Base-by-base conservation (phyloP, 306 rosid genomes). In the Abrus pulchellus region DNA sequence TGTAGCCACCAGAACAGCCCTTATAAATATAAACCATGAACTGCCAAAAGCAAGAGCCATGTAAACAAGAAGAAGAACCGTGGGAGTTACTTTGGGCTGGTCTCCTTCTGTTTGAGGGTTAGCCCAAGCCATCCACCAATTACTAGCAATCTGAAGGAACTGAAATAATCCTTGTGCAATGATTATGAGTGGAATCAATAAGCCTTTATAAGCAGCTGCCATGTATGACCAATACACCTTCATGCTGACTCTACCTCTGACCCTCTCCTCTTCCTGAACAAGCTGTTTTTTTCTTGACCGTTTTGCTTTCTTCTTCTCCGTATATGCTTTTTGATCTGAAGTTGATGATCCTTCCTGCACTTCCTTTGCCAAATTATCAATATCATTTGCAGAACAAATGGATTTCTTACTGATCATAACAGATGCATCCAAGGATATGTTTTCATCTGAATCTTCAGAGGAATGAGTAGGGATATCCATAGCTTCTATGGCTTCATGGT, bases 51-150 rank as follows among this genome's bases (percentile, higher is more conserved):
- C 99, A 69, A 96, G 93, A 68, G 93, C 94, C 97, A 96, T 96
- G 81, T 96, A 96, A 82, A 92, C 98, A 63, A 73, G 84, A 83
- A 96, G 93, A 85, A 96, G 98, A 56, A 72, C 78, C 86, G 89
- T 83, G 14, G 99, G 89, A 86, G 90, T 87, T 81, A 88, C 94
- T 93, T 90, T 96, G 38, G 99, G 91, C 72, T 76, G 81, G 70
- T 88, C 99, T 81, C 98, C 97, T 88, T 87, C 93, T 12, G 98
- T 96, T 89, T 93, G 99, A 82, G 99, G 99, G 88, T 96, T 96
- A 57, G 99, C 99, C 99, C 98, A 96, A 43, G 99, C 99, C 99
- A 96, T 96, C 99, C 99, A 96, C 99, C 99, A 96, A 85, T 89
- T 96, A 76, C 99, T 93, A 74, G 99, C 97, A 85, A 96, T 96